A percentile compares a stretch with the other conserved stretches of the same genome.
These are phyloP conservation scores for Ambrosia trifida DNA, from an alignment of 129 eudicot genomes.

Conservation along the genomic window DNA sequence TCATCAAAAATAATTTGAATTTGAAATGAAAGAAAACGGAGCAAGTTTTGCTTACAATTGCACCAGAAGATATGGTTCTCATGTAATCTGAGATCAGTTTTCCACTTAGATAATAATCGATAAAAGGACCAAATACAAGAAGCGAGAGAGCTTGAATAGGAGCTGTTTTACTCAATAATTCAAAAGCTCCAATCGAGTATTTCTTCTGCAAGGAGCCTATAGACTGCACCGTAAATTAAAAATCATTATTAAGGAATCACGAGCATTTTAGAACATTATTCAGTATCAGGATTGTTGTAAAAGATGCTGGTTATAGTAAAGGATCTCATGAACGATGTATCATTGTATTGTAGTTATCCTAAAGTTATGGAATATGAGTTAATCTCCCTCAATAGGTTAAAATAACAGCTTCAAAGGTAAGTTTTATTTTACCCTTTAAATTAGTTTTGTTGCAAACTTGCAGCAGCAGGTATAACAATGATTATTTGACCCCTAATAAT, in stretches of 20 bases:
- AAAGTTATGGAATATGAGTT: neutral
- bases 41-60: conserved; percentile 56
- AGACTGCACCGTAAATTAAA: conserved; percentile 82
- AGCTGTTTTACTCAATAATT: conserved; percentile 88
- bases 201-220: conserved; percentile 94
- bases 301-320: neutral
- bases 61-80: conserved; percentile 51
- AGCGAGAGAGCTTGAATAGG: conserved; percentile 90
- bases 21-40: neutral
- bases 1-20: neutral
- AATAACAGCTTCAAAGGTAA: neutral
- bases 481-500: neutral
- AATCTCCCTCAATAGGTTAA: neutral
- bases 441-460: neutral
- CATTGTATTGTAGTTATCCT: neutral
- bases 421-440: neutral
- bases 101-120: conserved; percentile 73
- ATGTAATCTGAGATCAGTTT: conserved; percentile 57
- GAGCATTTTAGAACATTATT: too few relatives aligned
- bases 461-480: conserved; percentile 5
- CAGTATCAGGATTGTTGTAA: neutral
- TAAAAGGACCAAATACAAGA: conserved; percentile 75
- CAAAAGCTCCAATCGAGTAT: conserved; percentile 87
- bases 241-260: neutral
- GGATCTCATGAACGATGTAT: neutral